Conservation (phyloP, 2,329 filamentous ascomycete genomes). For the Colletotrichum simmondsii region DNA sequence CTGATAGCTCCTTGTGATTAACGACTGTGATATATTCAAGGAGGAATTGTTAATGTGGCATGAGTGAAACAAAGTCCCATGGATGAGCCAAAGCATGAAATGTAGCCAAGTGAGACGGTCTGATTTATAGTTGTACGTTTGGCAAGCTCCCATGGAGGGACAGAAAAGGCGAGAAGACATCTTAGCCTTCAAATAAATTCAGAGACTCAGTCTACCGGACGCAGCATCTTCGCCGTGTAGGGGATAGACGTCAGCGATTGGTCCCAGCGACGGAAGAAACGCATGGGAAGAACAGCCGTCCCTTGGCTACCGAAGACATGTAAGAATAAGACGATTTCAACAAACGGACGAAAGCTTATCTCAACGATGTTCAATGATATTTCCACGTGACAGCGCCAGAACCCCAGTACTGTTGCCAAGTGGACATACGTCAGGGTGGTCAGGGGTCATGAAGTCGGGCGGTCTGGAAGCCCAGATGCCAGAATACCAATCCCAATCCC, state of each 20-base stretch:
- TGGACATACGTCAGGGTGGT: not conserved
- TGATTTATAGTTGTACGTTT: not conserved
- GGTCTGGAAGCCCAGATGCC: not conserved
- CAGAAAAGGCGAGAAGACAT: not conserved
- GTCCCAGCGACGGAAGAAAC: not conserved
- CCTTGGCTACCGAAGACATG: not conserved
- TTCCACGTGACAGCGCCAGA: not conserved
- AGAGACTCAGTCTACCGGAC: not conserved
- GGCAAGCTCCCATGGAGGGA: too few relatives aligned
- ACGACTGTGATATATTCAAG: not conserved
- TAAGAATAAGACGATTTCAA: not conserved
- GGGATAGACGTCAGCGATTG: not conserved
- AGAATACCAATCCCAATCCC: not conserved
- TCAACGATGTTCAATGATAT: not conserved
- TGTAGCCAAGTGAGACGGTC: not conserved
- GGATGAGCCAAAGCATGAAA: not conserved
- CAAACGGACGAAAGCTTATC: not conserved
- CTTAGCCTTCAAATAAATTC: not conserved
- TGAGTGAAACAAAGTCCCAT: not conserved
- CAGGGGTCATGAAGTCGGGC: not conserved
- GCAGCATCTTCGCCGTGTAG: not conserved
- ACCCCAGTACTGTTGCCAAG: not conserved
- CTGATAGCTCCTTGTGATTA: not conserved
- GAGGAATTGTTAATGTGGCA: not conserved
- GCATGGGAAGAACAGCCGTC: not conserved